Evolutionary conservation across 495 filamentous ascomycete species (phyloP), one percentile per base, ranked within the genome.

Genomic region (Amphirosellinia nigrospora): DNA sequence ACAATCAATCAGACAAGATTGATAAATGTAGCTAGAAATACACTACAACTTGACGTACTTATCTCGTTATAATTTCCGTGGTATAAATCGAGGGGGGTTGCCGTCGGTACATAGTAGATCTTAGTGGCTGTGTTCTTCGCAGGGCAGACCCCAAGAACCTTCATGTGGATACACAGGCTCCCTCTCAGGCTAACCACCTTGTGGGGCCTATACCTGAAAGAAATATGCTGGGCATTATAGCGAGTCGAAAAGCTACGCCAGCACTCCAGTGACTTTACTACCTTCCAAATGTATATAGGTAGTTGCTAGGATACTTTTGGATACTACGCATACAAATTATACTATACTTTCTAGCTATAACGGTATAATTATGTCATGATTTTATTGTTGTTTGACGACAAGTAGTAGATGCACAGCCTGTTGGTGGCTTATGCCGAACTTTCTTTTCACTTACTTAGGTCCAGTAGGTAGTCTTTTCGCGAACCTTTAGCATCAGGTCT

Each of bases 101-200:
- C 6, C 10, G 26, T 26, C 8, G 48, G 23, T 53, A n/a, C 3
- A 11, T 53, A 53, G 21, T 53, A 32, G 30, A 4, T 5, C 16
- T 23, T n/a, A 41, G 36, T 60, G 56, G 56, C 56, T 60, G 61
- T 64, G 53, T 19, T 36, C 23, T n/a, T 61, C 58, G 38, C 58
- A 61, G 38, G 59, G 59, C 39, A 62, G 59, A 62, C 59, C 23
- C 38, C 21, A 15, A 55, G 53, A 58, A 30, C 23, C n/a, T n/a
- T n/a, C n/a, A n/a, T n/a, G n/a, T n/a, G n/a, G n/a, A n/a, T n/a
- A n/a, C n/a, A n/a, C n/a, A n/a, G n/a, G n/a, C n/a, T n/a, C n/a
- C n/a, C n/a, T n/a, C n/a, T n/a, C n/a, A n/a, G n/a, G n/a, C n/a
- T n/a, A n/a, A n/a, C n/a, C n/a, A n/a, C n/a, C n/a, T n/a, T 41